These are phyloP conservation scores for button mushroom (Agaricus bisporus) DNA, from an alignment of 768 basidiomycete species.

Conservation along the genomic window DNA sequence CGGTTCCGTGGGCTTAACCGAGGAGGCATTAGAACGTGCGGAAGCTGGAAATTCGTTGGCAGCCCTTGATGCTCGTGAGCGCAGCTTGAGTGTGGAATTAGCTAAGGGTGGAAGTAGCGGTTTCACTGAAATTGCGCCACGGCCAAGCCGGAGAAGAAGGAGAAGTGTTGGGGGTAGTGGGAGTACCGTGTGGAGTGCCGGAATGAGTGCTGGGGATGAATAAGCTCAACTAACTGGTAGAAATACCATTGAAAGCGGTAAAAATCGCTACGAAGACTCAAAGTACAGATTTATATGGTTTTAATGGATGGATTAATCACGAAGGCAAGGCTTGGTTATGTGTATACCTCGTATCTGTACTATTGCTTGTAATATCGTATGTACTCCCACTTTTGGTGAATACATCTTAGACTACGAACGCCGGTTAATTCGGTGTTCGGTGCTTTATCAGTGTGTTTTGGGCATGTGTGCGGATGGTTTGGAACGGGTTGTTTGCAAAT, in stretches of 20 bases:
- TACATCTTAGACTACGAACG: background rate
- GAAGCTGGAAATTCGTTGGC: slow-evolving; percentile 74
- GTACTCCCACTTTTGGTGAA: background rate
- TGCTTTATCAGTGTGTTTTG: slow-evolving; percentile 70
- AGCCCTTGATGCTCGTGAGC: slow-evolving; percentile 77
- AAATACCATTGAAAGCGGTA: background rate
- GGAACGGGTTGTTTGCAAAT: slow-evolving; percentile 66
- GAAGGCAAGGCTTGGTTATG: background rate
- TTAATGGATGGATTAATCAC: background rate
- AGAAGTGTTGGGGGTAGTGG: slow-evolving; percentile 60
- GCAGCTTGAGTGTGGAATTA: slow-evolving; percentile 63
- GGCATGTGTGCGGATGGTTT: slow-evolving; percentile 73
- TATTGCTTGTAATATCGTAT: background rate
- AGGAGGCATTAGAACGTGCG: slow-evolving; percentile 71
- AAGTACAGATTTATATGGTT: background rate
- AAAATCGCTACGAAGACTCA: no score
- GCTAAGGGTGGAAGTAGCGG: slow-evolving; percentile 68
- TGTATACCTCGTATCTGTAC: slow-evolving; percentile 9
- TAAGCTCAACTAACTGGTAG: background rate
- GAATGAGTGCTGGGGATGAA: slow-evolving; percentile 62
- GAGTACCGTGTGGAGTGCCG: slow-evolving; percentile 84
- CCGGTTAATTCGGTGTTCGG: slow-evolving; percentile 12
- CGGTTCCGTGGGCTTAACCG: slow-evolving; percentile 46
- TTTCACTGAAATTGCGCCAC: slow-evolving; percentile 69
- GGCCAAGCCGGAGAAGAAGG: slow-evolving; percentile 52